These are phyloP conservation scores for Colletotrichum costaricense DNA, from an alignment of 2,329 filamentous ascomycete genomes.

Conservation along the genomic window DNA sequence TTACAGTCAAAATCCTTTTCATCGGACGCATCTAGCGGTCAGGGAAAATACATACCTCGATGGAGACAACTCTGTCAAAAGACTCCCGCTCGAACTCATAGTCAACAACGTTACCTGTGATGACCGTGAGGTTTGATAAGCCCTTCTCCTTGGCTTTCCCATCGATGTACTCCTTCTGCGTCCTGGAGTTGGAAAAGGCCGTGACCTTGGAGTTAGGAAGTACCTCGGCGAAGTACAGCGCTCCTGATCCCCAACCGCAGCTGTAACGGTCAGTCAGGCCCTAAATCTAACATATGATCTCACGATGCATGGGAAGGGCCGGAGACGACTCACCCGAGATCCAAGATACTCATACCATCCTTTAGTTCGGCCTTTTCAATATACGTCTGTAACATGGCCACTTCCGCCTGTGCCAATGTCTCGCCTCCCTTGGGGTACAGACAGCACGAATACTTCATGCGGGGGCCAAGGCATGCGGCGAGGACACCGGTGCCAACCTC, in stretches of 20 bases:
- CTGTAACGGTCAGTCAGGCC: slow-evolving; percentile 46
- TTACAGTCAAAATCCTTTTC: background rate
- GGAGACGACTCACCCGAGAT: slow-evolving; percentile 63
- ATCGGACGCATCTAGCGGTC: background rate
- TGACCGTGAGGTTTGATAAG: slow-evolving; percentile 69
- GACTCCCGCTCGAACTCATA: slow-evolving; percentile 69
- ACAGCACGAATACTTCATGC: slow-evolving; percentile 80
- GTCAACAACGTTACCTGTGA: slow-evolving; percentile 75
- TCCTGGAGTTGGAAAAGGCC: slow-evolving; percentile 76
- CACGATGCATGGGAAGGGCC: slow-evolving; percentile 6
- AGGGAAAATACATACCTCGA: slow-evolving; percentile 55
- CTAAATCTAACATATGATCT: background rate
- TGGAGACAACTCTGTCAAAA: slow-evolving; percentile 75
- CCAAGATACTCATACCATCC: slow-evolving; percentile 71
- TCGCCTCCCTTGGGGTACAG: slow-evolving; percentile 72
- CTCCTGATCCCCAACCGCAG: slow-evolving; percentile 76
- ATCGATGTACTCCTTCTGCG: slow-evolving; percentile 77
- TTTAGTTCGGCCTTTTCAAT: slow-evolving; percentile 68
- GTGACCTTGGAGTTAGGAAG: slow-evolving; percentile 72
- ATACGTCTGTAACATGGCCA: slow-evolving; percentile 73
- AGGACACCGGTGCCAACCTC: slow-evolving; percentile 77
- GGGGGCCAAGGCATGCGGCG: slow-evolving; percentile 69
- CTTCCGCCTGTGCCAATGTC: slow-evolving; percentile 74
- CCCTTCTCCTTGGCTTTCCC: slow-evolving; percentile 64
- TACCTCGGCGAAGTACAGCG: slow-evolving; percentile 73